phyloP scores from a whole-genome alignment of 306 rosid genomes.

The Hippophae rhamnoides region DNA sequence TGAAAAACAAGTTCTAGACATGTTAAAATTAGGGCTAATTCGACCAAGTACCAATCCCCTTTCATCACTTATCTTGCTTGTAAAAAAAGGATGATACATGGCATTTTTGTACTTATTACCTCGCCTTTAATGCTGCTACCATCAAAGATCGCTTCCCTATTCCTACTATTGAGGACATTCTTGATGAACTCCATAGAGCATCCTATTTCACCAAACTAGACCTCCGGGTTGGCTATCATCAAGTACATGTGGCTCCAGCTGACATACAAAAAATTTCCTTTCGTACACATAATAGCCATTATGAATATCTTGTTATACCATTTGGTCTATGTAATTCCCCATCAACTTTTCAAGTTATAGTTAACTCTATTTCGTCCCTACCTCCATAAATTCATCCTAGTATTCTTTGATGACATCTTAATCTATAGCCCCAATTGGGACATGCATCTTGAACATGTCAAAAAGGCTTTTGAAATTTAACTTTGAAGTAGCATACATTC shows the following conservation, averaged over 20 bases:
- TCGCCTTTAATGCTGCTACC: not conserved
- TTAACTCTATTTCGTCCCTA: not conserved
- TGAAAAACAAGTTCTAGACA: not conserved
- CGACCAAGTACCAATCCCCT: not conserved
- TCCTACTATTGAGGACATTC: not conserved
- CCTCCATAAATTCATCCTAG: not conserved
- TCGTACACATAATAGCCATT: not conserved
- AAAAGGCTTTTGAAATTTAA: too few species aligned
- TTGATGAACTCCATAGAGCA: not conserved
- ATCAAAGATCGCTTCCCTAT: not conserved
- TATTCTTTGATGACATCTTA: not conserved
- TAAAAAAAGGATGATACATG: not conserved
- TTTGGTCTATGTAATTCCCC: too few species aligned
- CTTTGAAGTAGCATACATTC: too few species aligned
- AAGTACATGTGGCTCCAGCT: not conserved
- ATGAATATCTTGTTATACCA: not conserved
- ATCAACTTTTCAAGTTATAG: too few species aligned
- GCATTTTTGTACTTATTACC: not conserved
- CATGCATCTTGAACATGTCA: not conserved
- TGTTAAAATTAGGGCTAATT: not conserved
- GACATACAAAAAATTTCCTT: not conserved
- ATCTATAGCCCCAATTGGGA: not conserved
- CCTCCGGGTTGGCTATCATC: not conserved
- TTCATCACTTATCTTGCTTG: not conserved
- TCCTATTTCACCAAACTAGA: not conserved